These are phyloP conservation scores for Mucor irregularis DNA, from an alignment of 371 early-diverging fungal genomes.

Conservation along the genomic window DNA sequence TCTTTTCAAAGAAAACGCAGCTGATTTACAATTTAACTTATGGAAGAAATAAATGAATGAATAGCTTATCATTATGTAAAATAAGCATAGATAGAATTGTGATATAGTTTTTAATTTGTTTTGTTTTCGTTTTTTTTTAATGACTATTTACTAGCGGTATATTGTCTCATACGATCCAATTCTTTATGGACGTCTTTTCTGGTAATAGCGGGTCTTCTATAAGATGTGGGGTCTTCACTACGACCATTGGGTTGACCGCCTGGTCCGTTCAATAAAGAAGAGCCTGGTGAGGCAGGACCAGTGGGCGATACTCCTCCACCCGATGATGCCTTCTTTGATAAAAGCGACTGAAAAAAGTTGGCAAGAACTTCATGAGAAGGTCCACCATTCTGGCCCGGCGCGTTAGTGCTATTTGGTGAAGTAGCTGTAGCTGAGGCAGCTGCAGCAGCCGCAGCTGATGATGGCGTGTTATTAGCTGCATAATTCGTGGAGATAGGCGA, in stretches of 20 bases:
- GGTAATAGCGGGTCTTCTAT: not conserved
- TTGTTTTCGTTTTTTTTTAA: no score
- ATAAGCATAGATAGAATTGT: no score
- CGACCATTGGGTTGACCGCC: slow-evolving; percentile 23
- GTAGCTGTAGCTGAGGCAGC: slow-evolving; percentile 13
- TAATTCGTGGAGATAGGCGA: no score
- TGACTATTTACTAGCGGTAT: slow-evolving; percentile 21
- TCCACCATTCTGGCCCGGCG: slow-evolving; percentile 27
- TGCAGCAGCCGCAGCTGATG: slow-evolving; percentile 12
- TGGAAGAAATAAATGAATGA: slow-evolving; percentile 23
- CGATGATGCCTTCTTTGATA: slow-evolving; percentile 49
- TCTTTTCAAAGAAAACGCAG: not conserved
- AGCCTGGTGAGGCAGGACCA: slow-evolving; percentile 6
- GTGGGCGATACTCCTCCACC: slow-evolving; percentile 28
- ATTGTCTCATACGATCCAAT: slow-evolving; percentile 43
- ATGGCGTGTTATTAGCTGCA: slow-evolving; percentile 11
- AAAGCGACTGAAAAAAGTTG: slow-evolving; percentile 86
- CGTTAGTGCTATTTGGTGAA: slow-evolving; percentile 15
- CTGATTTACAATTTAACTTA: slow-evolving; percentile 18
- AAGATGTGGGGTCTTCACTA: slow-evolving; percentile 5
- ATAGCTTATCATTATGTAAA: no score
- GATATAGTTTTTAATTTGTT: no score
- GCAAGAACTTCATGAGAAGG: slow-evolving; percentile 76
- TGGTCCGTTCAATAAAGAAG: not conserved
- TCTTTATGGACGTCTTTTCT: slow-evolving; percentile 27